These are phyloP conservation scores for Cyberlindnera samutprakarnensis DNA, from an alignment of 805 yeast genomes.

Conservation along the genomic window DNA sequence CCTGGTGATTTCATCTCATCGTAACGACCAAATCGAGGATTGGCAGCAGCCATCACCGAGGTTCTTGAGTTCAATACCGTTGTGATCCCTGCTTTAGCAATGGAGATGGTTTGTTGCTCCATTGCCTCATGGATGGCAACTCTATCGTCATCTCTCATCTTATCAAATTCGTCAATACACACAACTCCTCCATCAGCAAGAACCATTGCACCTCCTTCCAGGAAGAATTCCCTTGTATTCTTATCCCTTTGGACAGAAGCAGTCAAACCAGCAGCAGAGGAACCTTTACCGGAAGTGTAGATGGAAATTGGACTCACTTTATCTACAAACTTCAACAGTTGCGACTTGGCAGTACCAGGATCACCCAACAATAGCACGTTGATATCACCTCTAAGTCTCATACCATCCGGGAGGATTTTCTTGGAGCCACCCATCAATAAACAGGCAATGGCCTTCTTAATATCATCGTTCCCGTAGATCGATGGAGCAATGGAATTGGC, in stretches of 20 bases:
- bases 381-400: slow-evolving; percentile 95
- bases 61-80: slow-evolving; percentile 95
- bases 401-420: slow-evolving; percentile 88
- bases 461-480: slow-evolving; percentile 88
- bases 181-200: slow-evolving; percentile 99
- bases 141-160: slow-evolving; percentile 98
- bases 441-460: slow-evolving; percentile 90
- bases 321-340: slow-evolving; percentile 88
- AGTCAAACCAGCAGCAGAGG: slow-evolving; percentile 98
- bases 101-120: slow-evolving; percentile 99
- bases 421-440: slow-evolving; percentile 91
- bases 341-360: slow-evolving; percentile 99
- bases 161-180: slow-evolving; percentile 98
- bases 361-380: slow-evolving; percentile 92
- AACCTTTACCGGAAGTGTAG: slow-evolving; percentile 97
- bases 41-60: slow-evolving; percentile 95
- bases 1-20: slow-evolving; percentile 96
- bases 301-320: slow-evolving; percentile 91
- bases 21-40: slow-evolving; percentile 94
- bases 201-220: slow-evolving; percentile 99
- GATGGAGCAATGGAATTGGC: slow-evolving; percentile 92
- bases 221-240: slow-evolving; percentile 79
- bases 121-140: slow-evolving; percentile 99
- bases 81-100: slow-evolving; percentile 98
- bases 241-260: slow-evolving; percentile 95